Evolutionary conservation across 495 filamentous ascomycete genomes (phyloP).

Genomic region (Cercophora sp.): DNA sequence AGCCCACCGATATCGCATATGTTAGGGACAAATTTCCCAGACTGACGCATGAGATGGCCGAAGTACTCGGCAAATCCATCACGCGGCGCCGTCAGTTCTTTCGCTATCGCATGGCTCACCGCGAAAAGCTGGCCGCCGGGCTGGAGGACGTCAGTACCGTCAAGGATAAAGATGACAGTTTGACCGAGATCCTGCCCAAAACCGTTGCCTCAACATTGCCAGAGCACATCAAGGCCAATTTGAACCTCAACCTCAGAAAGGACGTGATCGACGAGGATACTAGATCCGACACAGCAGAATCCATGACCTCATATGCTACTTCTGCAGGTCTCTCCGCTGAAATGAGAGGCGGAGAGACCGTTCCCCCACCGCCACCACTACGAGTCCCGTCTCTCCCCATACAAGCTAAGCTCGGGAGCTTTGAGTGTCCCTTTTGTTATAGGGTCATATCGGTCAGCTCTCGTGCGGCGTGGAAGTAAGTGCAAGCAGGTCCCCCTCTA

Average conservation of each 20-base stretch:
- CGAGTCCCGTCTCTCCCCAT: not conserved
- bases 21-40: constrained; percentile 1
- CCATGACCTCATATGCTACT: constrained; percentile 2
- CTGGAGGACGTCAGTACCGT: not conserved
- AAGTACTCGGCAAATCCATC: not conserved
- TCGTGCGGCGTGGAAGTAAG: constrained; percentile 1
- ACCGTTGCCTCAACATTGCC: constrained; percentile 1
- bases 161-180: not conserved
- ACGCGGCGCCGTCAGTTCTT: constrained; percentile 4
- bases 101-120: not conserved
- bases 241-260: not conserved
- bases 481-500: not conserved
- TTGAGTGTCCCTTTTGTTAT: constrained; percentile 1
- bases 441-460: not conserved
- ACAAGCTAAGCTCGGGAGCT: not conserved
- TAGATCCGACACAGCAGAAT: not conserved
- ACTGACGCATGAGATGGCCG: not conserved
- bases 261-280: not conserved
- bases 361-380: not conserved
- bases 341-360: not conserved
- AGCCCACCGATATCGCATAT: not conserved
- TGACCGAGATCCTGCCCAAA: not conserved
- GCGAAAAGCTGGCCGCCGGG: not conserved
- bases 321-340: not conserved
- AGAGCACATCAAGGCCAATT: not conserved